Conservation (phyloP, 192 early-diverging fungal genomes). For the Funneliformis mosseae region DNA sequence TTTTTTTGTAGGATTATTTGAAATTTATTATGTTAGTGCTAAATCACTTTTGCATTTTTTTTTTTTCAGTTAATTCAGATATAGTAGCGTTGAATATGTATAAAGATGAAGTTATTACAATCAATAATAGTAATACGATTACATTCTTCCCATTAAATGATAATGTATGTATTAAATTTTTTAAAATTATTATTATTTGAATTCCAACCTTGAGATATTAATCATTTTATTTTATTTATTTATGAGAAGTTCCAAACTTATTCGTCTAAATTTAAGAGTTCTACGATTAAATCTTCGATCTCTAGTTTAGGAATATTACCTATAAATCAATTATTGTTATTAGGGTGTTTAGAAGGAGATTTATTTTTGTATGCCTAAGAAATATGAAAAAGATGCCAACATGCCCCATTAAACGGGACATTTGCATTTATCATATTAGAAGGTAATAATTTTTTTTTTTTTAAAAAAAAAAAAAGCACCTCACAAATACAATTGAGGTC, state of each 20-base stretch:
- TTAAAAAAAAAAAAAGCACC: too few relatives aligned
- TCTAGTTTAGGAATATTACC: slow-evolving; percentile 55
- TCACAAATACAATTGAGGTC: too few relatives aligned
- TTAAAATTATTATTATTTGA: not conserved
- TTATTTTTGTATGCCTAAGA: slow-evolving; percentile 57
- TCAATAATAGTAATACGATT: slow-evolving; percentile 60
- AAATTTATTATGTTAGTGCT: not conserved
- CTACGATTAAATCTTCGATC: slow-evolving; percentile 56
- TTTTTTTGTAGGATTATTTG: not conserved
- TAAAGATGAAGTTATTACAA: slow-evolving; percentile 63
- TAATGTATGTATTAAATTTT: slow-evolving; percentile 45
- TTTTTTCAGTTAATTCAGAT: slow-evolving; percentile 40
- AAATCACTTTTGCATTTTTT: not conserved
- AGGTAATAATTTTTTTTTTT: too few relatives aligned
- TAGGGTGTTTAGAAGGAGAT: slow-evolving; percentile 62
- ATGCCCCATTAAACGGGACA: too few relatives aligned
- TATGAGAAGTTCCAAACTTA: slow-evolving; percentile 52
- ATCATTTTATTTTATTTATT: not conserved
- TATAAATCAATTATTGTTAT: slow-evolving; percentile 57
- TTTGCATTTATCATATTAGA: too few relatives aligned
- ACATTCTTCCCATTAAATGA: slow-evolving; percentile 64
- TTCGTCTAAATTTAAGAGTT: slow-evolving; percentile 60
- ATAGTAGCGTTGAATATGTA: slow-evolving; percentile 59
- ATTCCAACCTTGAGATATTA: not conserved
- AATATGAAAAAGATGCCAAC: too few relatives aligned